Evolutionary conservation across 805 yeast genomes (phyloP), one percentile per base, ranked within the genome.

Genomic region (Teunomyces gatunensis): DNA sequence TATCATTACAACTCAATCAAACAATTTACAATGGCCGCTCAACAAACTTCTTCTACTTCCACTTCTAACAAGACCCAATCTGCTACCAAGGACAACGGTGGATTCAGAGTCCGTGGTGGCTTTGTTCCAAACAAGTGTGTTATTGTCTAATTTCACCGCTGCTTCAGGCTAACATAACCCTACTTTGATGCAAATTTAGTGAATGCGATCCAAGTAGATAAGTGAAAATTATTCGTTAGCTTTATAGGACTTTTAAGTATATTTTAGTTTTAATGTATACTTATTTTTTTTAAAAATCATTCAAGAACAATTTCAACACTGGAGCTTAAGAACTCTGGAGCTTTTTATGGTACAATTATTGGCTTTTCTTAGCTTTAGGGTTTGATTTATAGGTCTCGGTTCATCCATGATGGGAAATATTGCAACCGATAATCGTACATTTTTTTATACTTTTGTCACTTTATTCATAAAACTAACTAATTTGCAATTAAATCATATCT

Each of bases 71-170:
- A 30, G 28, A 28, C 36, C 29, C 39, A 45, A 45, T 20, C 47
- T 21, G 47, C 47, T 39, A 30, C 30, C 39, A 45, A 45, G 39
- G 43, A 45, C 34, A 30, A 39, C 20, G 33, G 42, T 17, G 42
- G 42, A 15, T 6, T 20, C 12, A 17, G 18, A 13, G 30, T 12
- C 43, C 23, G 5, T 17, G 28, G 29, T 23, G 28, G 43, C n/a
- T 32, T 13, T 5, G 21, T 45, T 17, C 35, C 42, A 13, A 25
- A 18, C 23, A n/a, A n/a, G 27, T 45, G 43, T 32, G 40, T 33
- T 25, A 45, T 45, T 39, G 42, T 30, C n/a, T 39, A 23, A 30
- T 11, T 15, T 5, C 18, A 37, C 6, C 1, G 11, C 12, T 6
- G 17, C 17, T 7, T 15, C 13, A 6, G 15, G 18, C 34, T 13